These are phyloP conservation scores for Gracilaria domingensis DNA, from an alignment of 23 red algal species.

Conservation along the genomic window DNA sequence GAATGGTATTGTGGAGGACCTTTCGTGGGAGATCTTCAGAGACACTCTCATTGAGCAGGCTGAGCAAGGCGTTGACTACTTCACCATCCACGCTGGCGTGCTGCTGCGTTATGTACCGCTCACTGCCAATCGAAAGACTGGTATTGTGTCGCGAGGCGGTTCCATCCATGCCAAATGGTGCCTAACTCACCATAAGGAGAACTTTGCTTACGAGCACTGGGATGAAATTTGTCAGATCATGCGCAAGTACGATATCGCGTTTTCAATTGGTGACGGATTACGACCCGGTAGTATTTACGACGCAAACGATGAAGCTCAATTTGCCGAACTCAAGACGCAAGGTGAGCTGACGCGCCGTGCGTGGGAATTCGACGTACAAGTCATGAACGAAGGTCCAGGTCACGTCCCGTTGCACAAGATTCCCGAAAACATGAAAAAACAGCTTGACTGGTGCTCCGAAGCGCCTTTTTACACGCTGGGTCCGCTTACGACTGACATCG, in stretches of 20 bases:
- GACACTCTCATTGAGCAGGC: conserved; percentile 99
- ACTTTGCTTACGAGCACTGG: conserved; percentile 99
- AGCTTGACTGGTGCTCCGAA: conserved; percentile 95
- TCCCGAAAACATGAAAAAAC: conserved; percentile 97
- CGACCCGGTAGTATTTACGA: conserved; percentile 96
- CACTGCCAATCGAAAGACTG: conserved; percentile 93
- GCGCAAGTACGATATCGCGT: conserved; percentile 96
- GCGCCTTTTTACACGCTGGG: conserved; percentile 99
- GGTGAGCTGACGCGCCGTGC: conserved; percentile 96
- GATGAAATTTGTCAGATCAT: conserved; percentile 99
- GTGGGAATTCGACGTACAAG: conserved; percentile 96
- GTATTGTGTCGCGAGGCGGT: conserved; percentile 98
- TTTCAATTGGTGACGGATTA: conserved; percentile 98
- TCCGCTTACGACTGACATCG: conserved; percentile 95
- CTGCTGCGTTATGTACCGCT: conserved; percentile 93
- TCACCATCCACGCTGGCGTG: conserved; percentile 99
- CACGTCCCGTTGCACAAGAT: conserved; percentile 99
- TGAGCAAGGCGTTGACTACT: conserved; percentile 98
- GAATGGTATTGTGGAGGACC: conserved; percentile 89
- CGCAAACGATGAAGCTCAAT: conserved; percentile 98
- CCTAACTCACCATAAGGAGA: conserved; percentile 97
- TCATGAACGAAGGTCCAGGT: conserved; percentile 99
- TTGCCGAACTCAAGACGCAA: conserved; percentile 97
- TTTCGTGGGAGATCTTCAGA: conserved; percentile 97
- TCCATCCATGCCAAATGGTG: conserved; percentile 99